A percentile compares a stretch with the other conserved stretches of the same genome.
These are phyloP conservation scores for Phlyctochytrium arcticum DNA, from an alignment of 192 early-diverging fungal genomes.

Conservation along the genomic window DNA sequence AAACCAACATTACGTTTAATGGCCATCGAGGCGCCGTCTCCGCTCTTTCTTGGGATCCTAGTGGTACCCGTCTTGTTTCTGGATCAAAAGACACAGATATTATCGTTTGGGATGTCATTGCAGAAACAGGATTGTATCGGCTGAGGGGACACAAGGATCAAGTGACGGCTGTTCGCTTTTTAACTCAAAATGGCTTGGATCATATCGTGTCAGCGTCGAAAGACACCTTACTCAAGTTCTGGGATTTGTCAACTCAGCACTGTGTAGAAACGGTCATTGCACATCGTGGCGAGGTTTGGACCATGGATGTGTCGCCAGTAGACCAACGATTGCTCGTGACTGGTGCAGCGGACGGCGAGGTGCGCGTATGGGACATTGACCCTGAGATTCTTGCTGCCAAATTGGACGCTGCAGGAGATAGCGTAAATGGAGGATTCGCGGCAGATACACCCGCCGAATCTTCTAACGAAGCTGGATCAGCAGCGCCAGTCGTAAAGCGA, in stretches of 20 bases:
- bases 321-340: slow-evolving; percentile 72
- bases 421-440: slow-evolving; percentile 24
- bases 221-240: slow-evolving; percentile 93
- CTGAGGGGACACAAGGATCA: slow-evolving; percentile 96
- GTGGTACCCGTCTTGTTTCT: slow-evolving; percentile 80
- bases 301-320: slow-evolving; percentile 58
- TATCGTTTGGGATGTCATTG: slow-evolving; percentile 92
- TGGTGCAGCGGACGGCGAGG: slow-evolving; percentile 76
- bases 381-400: slow-evolving; percentile 52
- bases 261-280: slow-evolving; percentile 92
- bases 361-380: slow-evolving; percentile 88
- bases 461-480: slow-evolving; percentile 20
- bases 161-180: slow-evolving; percentile 72
- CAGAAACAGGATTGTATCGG: slow-evolving; percentile 81
- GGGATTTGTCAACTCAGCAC: slow-evolving; percentile 91
- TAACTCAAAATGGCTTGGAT: slow-evolving; percentile 38
- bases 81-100: slow-evolving; percentile 92
- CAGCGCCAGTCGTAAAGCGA: slow-evolving; percentile 50
- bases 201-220: slow-evolving; percentile 87
- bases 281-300: slow-evolving; percentile 94
- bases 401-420: slow-evolving; percentile 38
- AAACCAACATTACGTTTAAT: slow-evolving; percentile 67
- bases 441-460: slow-evolving; percentile 23
- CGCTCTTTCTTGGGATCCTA: slow-evolving; percentile 73
- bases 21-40: slow-evolving; percentile 88